Evolutionary conservation across 2,329 filamentous ascomycete genomes (phyloP), one percentile per base, ranked within the genome.

Genomic region (Neocatenulostroma microsporum): DNA sequence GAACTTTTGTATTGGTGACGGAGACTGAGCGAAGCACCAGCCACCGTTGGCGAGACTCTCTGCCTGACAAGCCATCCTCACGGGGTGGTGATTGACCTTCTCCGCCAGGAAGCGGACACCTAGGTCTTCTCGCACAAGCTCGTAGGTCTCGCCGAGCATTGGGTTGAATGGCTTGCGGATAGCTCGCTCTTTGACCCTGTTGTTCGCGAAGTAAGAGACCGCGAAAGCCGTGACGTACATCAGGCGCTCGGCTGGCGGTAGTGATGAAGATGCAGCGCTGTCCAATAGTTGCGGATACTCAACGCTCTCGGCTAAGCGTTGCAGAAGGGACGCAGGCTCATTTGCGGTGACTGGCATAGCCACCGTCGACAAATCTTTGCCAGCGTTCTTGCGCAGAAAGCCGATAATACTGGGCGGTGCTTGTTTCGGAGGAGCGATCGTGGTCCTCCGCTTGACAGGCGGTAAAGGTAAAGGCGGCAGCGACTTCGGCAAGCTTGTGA

Each of bases 271-370:
- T 2, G 78, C 75, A 2, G 87, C 86, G 35, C 76, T 70, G 50
- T 94, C 84, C 15, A 98, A 73, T 1, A 98, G 72, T 21, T 83
- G 73, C 0, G 84, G 83, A 60, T 98, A 96, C 60, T 98, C 91
- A 31, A 96, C 63, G 54, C 89, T 83, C 61, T 98, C 91, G 0
- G 89, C 83, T 3, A 88, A 74, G 42, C 89, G 82, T 60, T 98
- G 91, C 5, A 96, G 70, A 9, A 94, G 66, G 0, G 89, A 95
- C 1, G 80, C 76, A 0, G 91, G 91, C 58, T 98, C 91, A 61
- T 98, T 98, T 17, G 89, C 81, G 4, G 89, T 94, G 1, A 95
- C 91, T 0, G 91, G 91, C 89, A 96, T 96, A 31, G 86, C 88
- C 47, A 98, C 94, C 3, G 87, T 93, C 42, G 86, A 94, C 33